These are phyloP conservation scores for Amylocystis lapponica DNA, from an alignment of 768 basidiomycete genomes.

Conservation along the genomic window DNA sequence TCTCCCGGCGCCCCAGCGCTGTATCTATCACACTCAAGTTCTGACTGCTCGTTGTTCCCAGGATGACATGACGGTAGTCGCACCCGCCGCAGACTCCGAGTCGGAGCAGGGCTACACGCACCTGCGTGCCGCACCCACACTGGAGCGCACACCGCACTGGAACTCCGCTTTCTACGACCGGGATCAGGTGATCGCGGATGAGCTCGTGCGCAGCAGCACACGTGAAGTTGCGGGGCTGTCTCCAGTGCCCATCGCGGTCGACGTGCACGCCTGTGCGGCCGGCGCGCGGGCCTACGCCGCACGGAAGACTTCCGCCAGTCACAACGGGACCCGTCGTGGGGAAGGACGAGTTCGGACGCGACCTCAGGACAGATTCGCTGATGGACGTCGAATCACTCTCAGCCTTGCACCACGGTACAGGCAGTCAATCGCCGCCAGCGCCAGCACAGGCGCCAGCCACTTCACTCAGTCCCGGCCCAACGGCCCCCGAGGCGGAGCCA, in stretches of 20 bases:
- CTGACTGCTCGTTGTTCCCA: conserved; percentile 2
- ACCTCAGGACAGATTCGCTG: conserved; percentile 58
- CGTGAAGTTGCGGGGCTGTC: too few relatives aligned
- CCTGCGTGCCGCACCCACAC: conserved; percentile 2
- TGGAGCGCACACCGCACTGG: conserved; percentile 5
- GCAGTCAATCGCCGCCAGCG: conserved; percentile 7
- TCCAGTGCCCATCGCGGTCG: background rate
- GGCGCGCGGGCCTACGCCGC: conserved; percentile 1
- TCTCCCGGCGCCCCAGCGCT: background rate
- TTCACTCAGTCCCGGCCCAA: too few relatives aligned
- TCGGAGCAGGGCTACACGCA: conserved; percentile 14
- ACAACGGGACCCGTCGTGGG: conserved; percentile 36
- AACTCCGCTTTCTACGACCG: conserved; percentile 10
- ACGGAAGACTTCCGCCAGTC: too few relatives aligned
- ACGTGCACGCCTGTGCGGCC: background rate
- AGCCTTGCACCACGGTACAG: background rate
- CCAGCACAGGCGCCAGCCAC: too few relatives aligned
- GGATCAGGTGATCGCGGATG: conserved; percentile 6
- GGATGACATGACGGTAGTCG: conserved; percentile 9
- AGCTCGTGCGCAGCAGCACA: too few relatives aligned
- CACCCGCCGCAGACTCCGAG: conserved; percentile 8
- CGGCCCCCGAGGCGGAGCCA: too few relatives aligned
- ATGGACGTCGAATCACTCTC: conserved; percentile 3
- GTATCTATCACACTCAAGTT: background rate
- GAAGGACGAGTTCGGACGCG: conserved; percentile 86